Evolutionary conservation across 23 red algal species (phyloP).

Genomic region (Agarophyton chilense): DNA sequence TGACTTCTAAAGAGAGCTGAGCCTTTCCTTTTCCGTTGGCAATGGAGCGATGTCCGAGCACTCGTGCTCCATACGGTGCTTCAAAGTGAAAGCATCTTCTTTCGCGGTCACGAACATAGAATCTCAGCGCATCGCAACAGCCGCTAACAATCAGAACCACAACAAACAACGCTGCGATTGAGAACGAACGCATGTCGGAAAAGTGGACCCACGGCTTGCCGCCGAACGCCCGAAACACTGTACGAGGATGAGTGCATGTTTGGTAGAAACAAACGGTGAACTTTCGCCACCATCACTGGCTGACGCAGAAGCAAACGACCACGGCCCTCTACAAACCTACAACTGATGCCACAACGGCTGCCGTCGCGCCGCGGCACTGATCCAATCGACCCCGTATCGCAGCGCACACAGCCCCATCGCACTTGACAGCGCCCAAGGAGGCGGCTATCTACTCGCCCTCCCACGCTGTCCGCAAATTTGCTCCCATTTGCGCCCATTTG

Average conservation of each 20-base stretch:
- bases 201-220: neutral
- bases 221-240: neutral
- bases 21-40: constrained; percentile 44
- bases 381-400: too few relatives aligned
- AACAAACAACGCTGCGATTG: neutral
- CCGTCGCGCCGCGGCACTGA: too few relatives aligned
- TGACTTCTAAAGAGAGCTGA: constrained; percentile 21
- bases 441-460: too few relatives aligned
- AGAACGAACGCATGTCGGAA: neutral
- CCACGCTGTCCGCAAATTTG: neutral
- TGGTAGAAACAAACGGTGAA: neutral
- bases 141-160: neutral
- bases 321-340: too few relatives aligned
- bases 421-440: too few relatives aligned
- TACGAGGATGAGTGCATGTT: neutral
- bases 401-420: neutral
- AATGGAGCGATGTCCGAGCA: constrained; percentile 15
- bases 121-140: constrained; percentile 15
- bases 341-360: too few relatives aligned
- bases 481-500: neutral
- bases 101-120: constrained; percentile 56
- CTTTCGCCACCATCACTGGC: neutral
- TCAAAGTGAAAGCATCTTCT: constrained; percentile 37
- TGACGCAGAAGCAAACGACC: neutral
- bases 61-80: constrained; percentile 4